Evolutionary conservation across 2,329 filamentous ascomycete species (phyloP), one percentile per base, ranked within the genome.

Genomic region (Cladosporium sp.): DNA sequence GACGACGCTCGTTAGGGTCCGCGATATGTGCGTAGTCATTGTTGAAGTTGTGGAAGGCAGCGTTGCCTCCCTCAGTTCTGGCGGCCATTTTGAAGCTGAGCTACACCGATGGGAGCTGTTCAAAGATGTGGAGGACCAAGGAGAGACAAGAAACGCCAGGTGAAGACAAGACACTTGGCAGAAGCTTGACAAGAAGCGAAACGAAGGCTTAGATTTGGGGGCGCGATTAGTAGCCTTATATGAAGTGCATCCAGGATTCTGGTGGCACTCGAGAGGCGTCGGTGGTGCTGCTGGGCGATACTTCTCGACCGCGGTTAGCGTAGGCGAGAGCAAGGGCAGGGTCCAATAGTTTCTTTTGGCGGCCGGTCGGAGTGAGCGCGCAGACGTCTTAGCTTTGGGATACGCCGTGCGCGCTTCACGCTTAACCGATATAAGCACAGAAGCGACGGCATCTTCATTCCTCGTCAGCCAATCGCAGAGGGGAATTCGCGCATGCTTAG

Each of bases 1-100:
- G 86, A 70, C 91, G 85, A 64, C 91, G 88, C 83, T 94, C 91
- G 70, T 92, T 92, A 67, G 90, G 86, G 76, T 94, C 90, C 67
- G 85, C 81, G 70, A 82, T 82, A 70, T 83, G 85, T 59, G 84
- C 83, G 68, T 89, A 91, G 77, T 91, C 88, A 75, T 91, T 91
- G 81, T 92, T 85, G 79, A 89, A 92, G 81, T 92, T 92, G 81
- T 89, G 88, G 80, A 89, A 91, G 67, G 89, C 89, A 67, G 83
- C 83, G 73, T 91, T 91, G 70, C 89, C 88, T 66, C 89, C 89
- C 0, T 82, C 73, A 1, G 88, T 91, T 66, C 70, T 67, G 51
- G 70, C 51, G 36, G 74, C 72, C 75, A 76, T 76, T n/a, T 56
- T 32, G 34, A 39, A 1, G 23, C 21, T 56, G 25, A 11, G 48